Base-by-base conservation (phyloP, 345 rosid genomes). In the Zanthoxylum bungeanum region DNA sequence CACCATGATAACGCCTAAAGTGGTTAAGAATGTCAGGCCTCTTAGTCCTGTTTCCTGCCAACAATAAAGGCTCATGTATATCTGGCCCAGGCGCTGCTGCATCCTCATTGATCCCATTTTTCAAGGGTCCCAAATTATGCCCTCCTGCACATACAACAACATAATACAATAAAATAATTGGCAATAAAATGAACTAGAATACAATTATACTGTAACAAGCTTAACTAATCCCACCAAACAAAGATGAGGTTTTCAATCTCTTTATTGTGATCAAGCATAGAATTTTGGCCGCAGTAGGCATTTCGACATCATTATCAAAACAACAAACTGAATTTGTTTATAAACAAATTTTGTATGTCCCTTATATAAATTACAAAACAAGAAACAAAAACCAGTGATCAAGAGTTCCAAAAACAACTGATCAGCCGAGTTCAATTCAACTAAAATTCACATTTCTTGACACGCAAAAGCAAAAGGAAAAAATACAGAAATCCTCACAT, bases 1-100 rank as follows among this genome's bases (percentile, higher is more conserved):
- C 99, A 2, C 86, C 96, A 10, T 0, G 83, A 72, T 95, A 92
- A 56, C 61, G 87, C 86, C 73, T 85, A 60, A 92, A 93, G 36
- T 88, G 79, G 0, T 56, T 78, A 64, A 95, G 96, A 74, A 95
- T 81, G 69, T 93, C 99, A 0, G 98, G 98, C 72, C 99, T 85
- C 70, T 85, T 74, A 1, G 99, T 95, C 83, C 98, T 89, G 60
- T 80, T 74, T 27, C 89, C 88, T 0, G 98, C 98, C 78, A 95
- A 78, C 67, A 91, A 80, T 70, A 85, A 77, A 60, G 75, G 70
- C 74, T 60, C 79, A 44, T 51, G 67, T 52, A 60, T 30, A 47
- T 86, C 77, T 59, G 96, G 90, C 59, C 86, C 88, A 0, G 99
- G 92, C 3, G 98, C 92, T 72, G 74, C 78, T 4, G 84, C 84